A percentile compares a stretch with the other conserved stretches of the same genome.
phyloP scores from a whole-genome alignment of 2,329 filamentous ascomycete genomes.

The Xylariomycetidae sp. region DNA sequence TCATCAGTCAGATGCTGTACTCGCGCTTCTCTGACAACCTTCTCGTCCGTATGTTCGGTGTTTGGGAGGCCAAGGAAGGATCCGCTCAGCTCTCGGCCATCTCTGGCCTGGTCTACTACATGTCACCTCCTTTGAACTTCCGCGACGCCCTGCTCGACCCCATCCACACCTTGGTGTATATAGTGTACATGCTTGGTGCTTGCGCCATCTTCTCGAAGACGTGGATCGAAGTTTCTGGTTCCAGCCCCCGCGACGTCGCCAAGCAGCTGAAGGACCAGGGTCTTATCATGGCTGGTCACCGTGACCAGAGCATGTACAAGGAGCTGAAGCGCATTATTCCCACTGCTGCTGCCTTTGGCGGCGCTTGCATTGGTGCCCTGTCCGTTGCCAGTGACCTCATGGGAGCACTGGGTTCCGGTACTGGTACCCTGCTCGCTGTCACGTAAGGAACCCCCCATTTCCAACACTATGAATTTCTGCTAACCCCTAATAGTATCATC shows the following conservation, averaged over 20 bases:
- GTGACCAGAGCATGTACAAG: constrained; percentile 99
- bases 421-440: constrained; percentile 95
- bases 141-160: constrained; percentile 95
- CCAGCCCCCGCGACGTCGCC: constrained; percentile 93
- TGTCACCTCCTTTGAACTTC: constrained; percentile 97
- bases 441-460: constrained; percentile 64
- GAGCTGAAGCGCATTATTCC: constrained; percentile 99
- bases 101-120: constrained; percentile 97
- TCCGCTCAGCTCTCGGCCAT: constrained; percentile 91
- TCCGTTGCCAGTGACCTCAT: constrained; percentile 94
- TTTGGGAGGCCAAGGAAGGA: constrained; percentile 96
- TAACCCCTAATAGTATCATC: constrained; percentile 67
- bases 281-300: constrained; percentile 98
- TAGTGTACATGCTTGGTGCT: constrained; percentile 94
- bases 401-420: constrained; percentile 92
- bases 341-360: constrained; percentile 94
- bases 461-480: constrained; percentile 10
- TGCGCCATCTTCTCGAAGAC: constrained; percentile 99
- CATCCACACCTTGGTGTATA: constrained; percentile 92
- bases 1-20: constrained; percentile 99
- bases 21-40: constrained; percentile 99
- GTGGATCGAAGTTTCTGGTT: constrained; percentile 99
- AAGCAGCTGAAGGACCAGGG: constrained; percentile 99
- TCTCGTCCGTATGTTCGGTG: constrained; percentile 91
- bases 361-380: constrained; percentile 96